These are phyloP conservation scores for Darksidea phi DNA, from an alignment of 495 filamentous ascomycete species.

Conservation along the genomic window DNA sequence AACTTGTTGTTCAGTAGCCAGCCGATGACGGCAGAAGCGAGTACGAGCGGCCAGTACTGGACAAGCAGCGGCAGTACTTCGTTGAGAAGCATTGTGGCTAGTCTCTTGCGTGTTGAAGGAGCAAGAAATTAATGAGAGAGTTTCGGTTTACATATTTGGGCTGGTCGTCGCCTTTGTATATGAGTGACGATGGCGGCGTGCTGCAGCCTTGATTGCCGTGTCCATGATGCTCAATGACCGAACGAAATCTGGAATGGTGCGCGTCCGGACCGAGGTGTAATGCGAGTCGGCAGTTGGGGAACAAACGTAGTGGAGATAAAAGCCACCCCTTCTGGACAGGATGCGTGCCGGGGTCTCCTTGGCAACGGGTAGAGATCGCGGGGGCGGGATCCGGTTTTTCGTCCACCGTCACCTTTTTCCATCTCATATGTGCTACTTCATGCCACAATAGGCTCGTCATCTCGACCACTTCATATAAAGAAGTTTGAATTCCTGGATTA, in stretches of 20 bases:
- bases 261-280: background rate
- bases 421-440: no score
- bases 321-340: background rate
- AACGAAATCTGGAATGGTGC: slow-evolving; percentile 8
- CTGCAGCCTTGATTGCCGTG: background rate
- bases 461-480: no score
- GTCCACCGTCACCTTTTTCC: no score
- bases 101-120: slow-evolving; percentile 17
- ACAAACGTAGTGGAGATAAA: background rate
- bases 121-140: slow-evolving; percentile 10
- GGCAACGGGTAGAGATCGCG: background rate
- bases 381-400: no score
- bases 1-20: slow-evolving; percentile 59
- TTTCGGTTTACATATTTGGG: slow-evolving; percentile 8
- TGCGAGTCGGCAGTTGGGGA: slow-evolving; percentile 28
- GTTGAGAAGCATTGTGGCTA: slow-evolving; percentile 34
- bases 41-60: slow-evolving; percentile 51
- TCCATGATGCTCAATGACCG: background rate
- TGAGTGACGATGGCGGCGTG: background rate
- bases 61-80: slow-evolving; percentile 44
- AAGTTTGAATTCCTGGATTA: no score
- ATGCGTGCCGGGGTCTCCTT: background rate
- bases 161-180: background rate
- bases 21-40: slow-evolving; percentile 37
- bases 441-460: no score